Conservation (phyloP, 805 yeast species). For the Dipodascopsis uninucleata region DNA sequence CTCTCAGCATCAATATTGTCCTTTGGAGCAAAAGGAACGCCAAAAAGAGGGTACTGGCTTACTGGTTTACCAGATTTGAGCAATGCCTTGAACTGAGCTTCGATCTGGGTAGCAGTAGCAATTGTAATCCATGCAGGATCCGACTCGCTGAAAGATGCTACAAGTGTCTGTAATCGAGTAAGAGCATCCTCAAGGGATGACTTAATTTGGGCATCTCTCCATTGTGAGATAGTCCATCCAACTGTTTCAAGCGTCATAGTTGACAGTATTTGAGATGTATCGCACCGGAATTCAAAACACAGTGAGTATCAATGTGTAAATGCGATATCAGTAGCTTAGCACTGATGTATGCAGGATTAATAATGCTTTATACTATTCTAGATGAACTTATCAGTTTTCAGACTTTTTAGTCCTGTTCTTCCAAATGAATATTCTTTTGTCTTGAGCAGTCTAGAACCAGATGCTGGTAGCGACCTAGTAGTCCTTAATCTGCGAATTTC, state of each 20-base stretch:
- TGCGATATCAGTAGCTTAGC: too few relatives aligned
- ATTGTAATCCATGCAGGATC: constrained; percentile 94
- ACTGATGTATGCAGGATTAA: too few relatives aligned
- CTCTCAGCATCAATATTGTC: constrained; percentile 89
- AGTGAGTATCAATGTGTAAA: too few relatives aligned
- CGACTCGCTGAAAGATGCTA: constrained; percentile 33
- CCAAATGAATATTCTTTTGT: too few relatives aligned
- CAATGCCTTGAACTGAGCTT: constrained; percentile 73
- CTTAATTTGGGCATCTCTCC: constrained; percentile 66
- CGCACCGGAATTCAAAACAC: too few relatives aligned
- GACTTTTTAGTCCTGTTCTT: too few relatives aligned
- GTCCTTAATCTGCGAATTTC: too few relatives aligned
- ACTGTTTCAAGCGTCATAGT: constrained; percentile 33
- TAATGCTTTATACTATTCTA: too few relatives aligned
- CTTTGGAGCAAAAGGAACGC: constrained; percentile 93
- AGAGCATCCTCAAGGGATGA: constrained; percentile 61
- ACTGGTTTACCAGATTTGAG: constrained; percentile 53
- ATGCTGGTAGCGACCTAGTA: too few relatives aligned
- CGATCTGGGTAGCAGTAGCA: constrained; percentile 56
- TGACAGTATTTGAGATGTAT: too few relatives aligned
- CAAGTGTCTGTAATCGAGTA: constrained; percentile 42
- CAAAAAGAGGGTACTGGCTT: constrained; percentile 61
- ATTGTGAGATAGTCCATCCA: constrained; percentile 81
- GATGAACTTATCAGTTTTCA: too few relatives aligned
- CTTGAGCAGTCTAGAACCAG: too few relatives aligned